Evolutionary conservation across 805 yeast species (phyloP), one percentile per base, ranked within the genome.

Genomic region (Hanseniaspora lachancei): DNA sequence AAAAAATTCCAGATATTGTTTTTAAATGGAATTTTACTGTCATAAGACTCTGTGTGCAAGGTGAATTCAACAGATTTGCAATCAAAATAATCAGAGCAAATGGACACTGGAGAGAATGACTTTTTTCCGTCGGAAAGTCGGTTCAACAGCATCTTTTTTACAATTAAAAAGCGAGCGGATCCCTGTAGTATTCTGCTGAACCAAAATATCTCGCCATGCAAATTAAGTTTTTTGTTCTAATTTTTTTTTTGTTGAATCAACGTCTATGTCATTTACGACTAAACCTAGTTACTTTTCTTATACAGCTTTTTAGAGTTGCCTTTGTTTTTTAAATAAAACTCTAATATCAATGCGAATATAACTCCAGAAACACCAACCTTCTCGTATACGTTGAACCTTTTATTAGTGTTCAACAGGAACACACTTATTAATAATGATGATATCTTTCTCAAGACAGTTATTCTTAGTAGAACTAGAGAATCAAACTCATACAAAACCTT

Each of bases 391-490:
- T 70, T 73, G 60, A 93, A 75, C 5, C 67, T 65, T 66, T 93
- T 97, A 12, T 47, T 49, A 20, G 27, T 38, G n/a, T 93, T 91
- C 69, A 88, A 91, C 60, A 91, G 71, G 3, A 87, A 67, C 51
- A 93, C 96, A 63, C 95, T 85, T 54, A 91, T 69, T 36, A 89
- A 75, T 97, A 93, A 91, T 41, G 97, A 88, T 49, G 89, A 73
- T 96, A 93, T 91, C 65, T 93, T 93, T 62, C 99, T 77, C 0
- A 98, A 91, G 10, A 93, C 97, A 0, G 97, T 93, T 18, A 95
- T 91, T 42, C 96, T 91, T 32, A 91, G 89, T 55, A 93, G 73
- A 0, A 86, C 78, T 58, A 93, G 72, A 1, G 96, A 87, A 49
- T 91, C 96, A 65, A 86, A 93, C 57, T 79, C 76, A 62, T 87